Evolutionary conservation across 1,139 yeast genomes (phyloP).

Genomic region (Pneumocystis carinii): DNA sequence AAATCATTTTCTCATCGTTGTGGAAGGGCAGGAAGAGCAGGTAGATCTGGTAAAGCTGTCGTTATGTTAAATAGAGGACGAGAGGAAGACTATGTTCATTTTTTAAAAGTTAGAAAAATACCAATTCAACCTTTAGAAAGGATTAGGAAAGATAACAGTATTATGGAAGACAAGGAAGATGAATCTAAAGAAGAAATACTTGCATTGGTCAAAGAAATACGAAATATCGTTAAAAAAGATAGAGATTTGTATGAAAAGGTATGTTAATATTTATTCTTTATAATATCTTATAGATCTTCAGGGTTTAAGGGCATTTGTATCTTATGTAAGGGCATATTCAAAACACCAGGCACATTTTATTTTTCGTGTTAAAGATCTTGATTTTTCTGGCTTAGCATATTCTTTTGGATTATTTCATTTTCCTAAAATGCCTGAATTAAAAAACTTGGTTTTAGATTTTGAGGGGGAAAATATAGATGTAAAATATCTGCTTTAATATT

Average conservation of each 20-base stretch:
- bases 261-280: constrained; percentile 7
- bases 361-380: constrained; percentile 58
- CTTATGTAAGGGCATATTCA: constrained; percentile 67
- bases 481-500: not conserved
- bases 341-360: constrained; percentile 87
- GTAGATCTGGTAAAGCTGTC: constrained; percentile 63
- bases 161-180: constrained; percentile 17
- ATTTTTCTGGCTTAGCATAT: constrained; percentile 55
- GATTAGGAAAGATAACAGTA: constrained; percentile 1
- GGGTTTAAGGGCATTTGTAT: constrained; percentile 68
- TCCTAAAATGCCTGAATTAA: constrained; percentile 90
- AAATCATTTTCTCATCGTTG: constrained; percentile 76
- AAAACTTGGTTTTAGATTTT: constrained; percentile 12
- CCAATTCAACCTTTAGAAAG: constrained; percentile 24
- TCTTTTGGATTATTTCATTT: constrained; percentile 68
- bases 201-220: constrained; percentile 8
- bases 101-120: constrained; percentile 62
- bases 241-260: constrained; percentile 5
- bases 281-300: not conserved
- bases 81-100: constrained; percentile 70
- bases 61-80: constrained; percentile 55
- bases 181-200: constrained; percentile 1
- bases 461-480: constrained; percentile 9
- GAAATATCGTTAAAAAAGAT: not conserved
- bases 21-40: constrained; percentile 90